Base-by-base conservation (phyloP, 2,329 filamentous ascomycete species). In the Aspergillus sp. region DNA sequence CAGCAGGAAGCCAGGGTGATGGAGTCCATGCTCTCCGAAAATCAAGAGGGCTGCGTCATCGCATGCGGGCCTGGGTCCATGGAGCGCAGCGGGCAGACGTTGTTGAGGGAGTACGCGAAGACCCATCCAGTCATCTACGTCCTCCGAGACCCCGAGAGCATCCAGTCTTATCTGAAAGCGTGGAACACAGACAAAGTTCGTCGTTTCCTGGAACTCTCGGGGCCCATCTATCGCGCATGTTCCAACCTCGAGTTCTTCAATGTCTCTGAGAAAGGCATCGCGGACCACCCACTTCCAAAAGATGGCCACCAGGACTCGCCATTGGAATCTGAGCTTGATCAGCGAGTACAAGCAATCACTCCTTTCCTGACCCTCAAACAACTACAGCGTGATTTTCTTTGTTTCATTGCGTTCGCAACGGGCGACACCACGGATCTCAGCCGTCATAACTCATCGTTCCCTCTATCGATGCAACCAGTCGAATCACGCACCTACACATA, bases 211-310 rank as follows among this genome's bases (percentile, higher is more conserved):
- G 80, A 82, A n/a, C 58, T 76, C 9, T 75, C 74, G 0, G 75
- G 74, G 7, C 74, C 73, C 2, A 82, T 89, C 15, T 87, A 90
- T 66, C 81, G 88, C 52, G 81, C 81, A 1, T 91, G 87, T 70
- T 88, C 88, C 10, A 92, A 91, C 66, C 84, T 89, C 63, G 90
- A 92, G 69, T 93, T 91, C 72, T 91, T 87, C 78, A 92, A 92
- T 66, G 79, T 90, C 15, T 88, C 88, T 2, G 89, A 91, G 69
- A 79, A 76, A 48, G 69, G 30, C 58, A 58, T 65, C 17, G 71
- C 71, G 5, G 70, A 76, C 47, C 70, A 60, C 8, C 43, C 54
- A 2, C n/a, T 48, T 4, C 43, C 36, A 54, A 67, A 71, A 49
- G 66, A 69, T n/a, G 60, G 55, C 15, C 65, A 69, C 65, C 25